Conservation (phyloP, 805 yeast genomes). For the Candida anglica region DNA sequence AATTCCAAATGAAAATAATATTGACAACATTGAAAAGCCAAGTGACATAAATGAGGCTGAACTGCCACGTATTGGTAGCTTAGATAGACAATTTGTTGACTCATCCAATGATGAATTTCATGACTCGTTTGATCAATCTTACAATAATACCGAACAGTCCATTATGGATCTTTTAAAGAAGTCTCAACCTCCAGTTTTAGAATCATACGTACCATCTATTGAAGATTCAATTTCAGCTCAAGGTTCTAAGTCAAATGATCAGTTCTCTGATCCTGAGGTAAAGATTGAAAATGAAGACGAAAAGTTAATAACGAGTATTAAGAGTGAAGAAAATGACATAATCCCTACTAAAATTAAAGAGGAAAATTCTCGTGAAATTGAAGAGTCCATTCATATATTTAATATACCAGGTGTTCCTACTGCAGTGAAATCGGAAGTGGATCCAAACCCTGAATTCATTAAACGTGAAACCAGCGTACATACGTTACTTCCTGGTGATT, state of each 20-base stretch:
- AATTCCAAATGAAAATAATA: conserved; percentile 14
- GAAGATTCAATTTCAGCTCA: not conserved
- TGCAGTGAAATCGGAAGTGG: not conserved
- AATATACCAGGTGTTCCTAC: not conserved
- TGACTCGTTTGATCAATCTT: conserved; percentile 31
- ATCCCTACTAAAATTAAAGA: not conserved
- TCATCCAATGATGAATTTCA: conserved; percentile 12
- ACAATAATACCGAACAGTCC: conserved; percentile 35
- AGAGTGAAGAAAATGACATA: not conserved
- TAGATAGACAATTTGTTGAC: conserved; percentile 1
- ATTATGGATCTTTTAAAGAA: conserved; percentile 33
- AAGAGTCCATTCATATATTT: not conserved
- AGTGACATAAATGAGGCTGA: not conserved
- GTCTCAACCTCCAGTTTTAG: not conserved
- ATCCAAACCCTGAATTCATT: not conserved
- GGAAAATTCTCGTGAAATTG: not conserved
- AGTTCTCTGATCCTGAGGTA: not conserved
- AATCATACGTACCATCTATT: not conserved
- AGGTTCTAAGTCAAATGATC: not conserved
- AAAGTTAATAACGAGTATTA: not conserved
- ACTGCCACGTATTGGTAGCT: not conserved
- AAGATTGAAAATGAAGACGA: not conserved
- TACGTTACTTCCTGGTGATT: not conserved
- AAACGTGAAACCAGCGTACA: not conserved
- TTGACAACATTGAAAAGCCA: not conserved